phyloP scores from a whole-genome alignment of 768 basidiomycete genomes.

The Hemileccinum impolitum region DNA sequence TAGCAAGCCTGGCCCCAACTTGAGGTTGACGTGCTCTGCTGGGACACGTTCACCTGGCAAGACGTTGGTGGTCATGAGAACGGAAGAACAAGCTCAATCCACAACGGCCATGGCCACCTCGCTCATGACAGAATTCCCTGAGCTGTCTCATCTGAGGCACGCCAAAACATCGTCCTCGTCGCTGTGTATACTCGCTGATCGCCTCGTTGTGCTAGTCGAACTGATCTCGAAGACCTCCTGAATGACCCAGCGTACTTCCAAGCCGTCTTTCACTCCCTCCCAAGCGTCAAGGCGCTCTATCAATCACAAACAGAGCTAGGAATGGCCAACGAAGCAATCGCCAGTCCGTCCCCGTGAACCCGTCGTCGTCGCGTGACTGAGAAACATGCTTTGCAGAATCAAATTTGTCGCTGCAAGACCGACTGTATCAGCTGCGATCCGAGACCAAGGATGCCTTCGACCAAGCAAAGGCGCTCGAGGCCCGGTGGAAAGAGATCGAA shows the following conservation, averaged over 20 bases:
- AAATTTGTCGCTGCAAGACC: constrained; percentile 74
- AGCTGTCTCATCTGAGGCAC: constrained; percentile 70
- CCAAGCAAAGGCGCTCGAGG: constrained; percentile 77
- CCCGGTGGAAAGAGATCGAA: constrained; percentile 82
- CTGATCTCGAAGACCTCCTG: constrained; percentile 88
- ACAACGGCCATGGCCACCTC: constrained; percentile 33
- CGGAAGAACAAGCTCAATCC: constrained; percentile 1
- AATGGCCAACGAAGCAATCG: constrained; percentile 81
- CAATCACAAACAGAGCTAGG: constrained; percentile 76
- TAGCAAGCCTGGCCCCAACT: constrained; percentile 80
- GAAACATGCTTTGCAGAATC: constrained; percentile 46
- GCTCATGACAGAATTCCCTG: constrained; percentile 64
- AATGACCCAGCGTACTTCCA: constrained; percentile 82
- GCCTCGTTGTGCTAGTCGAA: constrained; percentile 49
- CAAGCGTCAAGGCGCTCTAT: constrained; percentile 70
- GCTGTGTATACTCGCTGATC: constrained; percentile 8
- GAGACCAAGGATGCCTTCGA: constrained; percentile 88
- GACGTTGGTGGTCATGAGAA: constrained; percentile 50
- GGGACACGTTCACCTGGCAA: constrained; percentile 81
- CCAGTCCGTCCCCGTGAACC: constrained; percentile 51
- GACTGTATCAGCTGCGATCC: constrained; percentile 67
- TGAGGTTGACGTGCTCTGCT: constrained; percentile 74
- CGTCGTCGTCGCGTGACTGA: constrained; percentile 3
- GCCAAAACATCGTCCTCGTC: constrained; percentile 22
- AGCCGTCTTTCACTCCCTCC: constrained; percentile 78